phyloP scores from a whole-genome alignment of 345 rosid genomes.

The Leavenworthia alabamica region DNA sequence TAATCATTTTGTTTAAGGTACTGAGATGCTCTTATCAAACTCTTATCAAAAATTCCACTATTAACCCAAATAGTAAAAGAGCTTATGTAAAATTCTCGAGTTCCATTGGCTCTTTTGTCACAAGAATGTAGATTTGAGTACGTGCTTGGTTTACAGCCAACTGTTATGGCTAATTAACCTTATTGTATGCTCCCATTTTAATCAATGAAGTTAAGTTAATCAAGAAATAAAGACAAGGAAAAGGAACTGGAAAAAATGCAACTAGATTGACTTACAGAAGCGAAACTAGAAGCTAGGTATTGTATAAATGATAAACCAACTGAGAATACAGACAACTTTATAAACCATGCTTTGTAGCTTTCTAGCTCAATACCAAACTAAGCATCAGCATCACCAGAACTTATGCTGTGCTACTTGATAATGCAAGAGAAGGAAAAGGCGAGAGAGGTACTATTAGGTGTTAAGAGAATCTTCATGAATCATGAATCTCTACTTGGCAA shows the following conservation, averaged over 20 bases:
- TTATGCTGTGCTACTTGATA: neutral
- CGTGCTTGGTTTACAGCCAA: neutral
- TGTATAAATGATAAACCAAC: neutral
- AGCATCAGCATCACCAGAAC: neutral
- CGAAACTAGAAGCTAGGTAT: too few species aligned
- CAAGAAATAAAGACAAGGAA: neutral
- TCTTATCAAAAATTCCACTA: too few species aligned
- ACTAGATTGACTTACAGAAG: too few species aligned
- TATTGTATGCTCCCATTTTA: neutral
- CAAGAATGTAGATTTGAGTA: neutral
- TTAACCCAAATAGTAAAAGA: too few species aligned
- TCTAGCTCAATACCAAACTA: neutral
- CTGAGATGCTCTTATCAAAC: too few species aligned
- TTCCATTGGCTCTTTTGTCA: neutral
- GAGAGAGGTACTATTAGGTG: neutral
- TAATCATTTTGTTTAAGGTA: too few species aligned
- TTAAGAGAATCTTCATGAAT: neutral
- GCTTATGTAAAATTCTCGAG: neutral
- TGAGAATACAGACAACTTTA: neutral
- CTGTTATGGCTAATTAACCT: neutral
- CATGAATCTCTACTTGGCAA: conserved; percentile 21
- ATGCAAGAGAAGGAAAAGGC: neutral
- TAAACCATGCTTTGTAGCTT: neutral
- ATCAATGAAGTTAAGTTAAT: neutral
- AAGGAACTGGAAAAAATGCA: neutral